phyloP scores from a whole-genome alignment of 768 basidiomycete genomes.

The Sarcodon sp. region DNA sequence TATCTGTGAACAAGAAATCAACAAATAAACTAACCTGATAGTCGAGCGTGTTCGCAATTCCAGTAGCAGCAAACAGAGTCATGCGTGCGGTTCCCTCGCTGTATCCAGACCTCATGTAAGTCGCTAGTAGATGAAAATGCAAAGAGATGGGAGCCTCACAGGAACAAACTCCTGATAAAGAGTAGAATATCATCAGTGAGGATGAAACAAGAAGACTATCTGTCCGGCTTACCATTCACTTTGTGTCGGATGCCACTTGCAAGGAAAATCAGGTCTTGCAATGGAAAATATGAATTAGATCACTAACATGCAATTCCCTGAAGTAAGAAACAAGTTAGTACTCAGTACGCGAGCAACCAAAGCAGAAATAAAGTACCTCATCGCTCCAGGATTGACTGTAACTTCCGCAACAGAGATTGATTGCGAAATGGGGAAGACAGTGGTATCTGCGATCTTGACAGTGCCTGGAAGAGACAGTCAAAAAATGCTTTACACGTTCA shows the following conservation, averaged over 20 bases:
- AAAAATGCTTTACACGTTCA: too few species aligned
- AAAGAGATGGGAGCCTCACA: conserved; percentile 19
- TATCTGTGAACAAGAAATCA: not conserved
- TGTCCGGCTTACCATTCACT: conserved; percentile 28
- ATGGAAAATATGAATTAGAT: too few species aligned
- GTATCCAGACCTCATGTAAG: not conserved
- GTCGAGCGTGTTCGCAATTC: conserved; percentile 43
- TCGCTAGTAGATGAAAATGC: not conserved
- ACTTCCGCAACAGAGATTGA: conserved; percentile 42
- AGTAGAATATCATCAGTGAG: too few species aligned
- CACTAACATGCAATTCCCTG: not conserved
- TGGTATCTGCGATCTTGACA: conserved; percentile 37
- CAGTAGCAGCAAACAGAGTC: conserved; percentile 39
- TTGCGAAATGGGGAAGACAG: conserved; percentile 32
- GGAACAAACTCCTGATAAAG: conserved; percentile 27
- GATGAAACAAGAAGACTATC: too few species aligned
- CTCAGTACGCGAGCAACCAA: too few species aligned
- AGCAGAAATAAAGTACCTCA: conserved; percentile 28
- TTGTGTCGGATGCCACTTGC: conserved; percentile 53
- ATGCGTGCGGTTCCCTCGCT: conserved; percentile 42
- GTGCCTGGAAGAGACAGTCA: conserved; percentile 10
- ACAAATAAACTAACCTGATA: conserved; percentile 24
- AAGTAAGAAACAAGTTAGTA: not conserved
- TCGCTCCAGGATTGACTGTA: conserved; percentile 41
- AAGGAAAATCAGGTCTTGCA: conserved; percentile 1